Evolutionary conservation across 768 basidiomycete genomes (phyloP), one percentile per base, ranked within the genome.

Genomic region (Suillus cothurnatus): DNA sequence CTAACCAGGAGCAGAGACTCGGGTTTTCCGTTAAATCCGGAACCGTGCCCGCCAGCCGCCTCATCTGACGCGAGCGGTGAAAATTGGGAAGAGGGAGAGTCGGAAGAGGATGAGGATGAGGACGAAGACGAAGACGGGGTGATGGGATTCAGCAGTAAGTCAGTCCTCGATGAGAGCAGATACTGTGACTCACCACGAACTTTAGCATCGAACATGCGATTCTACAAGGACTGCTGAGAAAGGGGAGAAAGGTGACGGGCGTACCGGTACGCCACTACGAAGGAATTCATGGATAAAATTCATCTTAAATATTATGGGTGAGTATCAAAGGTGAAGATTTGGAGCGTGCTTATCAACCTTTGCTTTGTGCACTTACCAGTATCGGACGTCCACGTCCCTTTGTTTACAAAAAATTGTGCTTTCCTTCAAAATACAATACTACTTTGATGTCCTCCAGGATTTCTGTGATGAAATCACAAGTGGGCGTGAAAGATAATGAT

Each of bases 241-340:
- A 62, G 69, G 26, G 55, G 65, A 5, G 67, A 61, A 43, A 57
- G 34, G 26, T 17, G 3, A 38, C 73, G 72, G 73, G 56, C 41
- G 38, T 77, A 76, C n/a, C 73, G 75, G 61, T 76, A 77, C 43
- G 68, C 76, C 47, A 73, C 75, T 43, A 57, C 68, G 31, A 66
- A 73, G 15, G 76, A 77, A 60, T 69, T 74, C 6, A 65, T 53
- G 12, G 68, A 67, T 60, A 77, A 76, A 2, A 66, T 17, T 26
- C 4, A 23, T 57, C 56, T 17, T 57, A 23, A 38, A 36, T n/a
- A 57, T 15, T 57, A 9, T 17, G 17, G 26, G 26, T 28, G 26
- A 47, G 21, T 47, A 12, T 23, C 12, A 12, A 23, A 47, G n/a
- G n/a, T n/a, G 11, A 47, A 0, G 9, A 52, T 31, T 31, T 28